Evolutionary conservation across 805 yeast genomes (phyloP).

Genomic region (Spathaspora boniae): DNA sequence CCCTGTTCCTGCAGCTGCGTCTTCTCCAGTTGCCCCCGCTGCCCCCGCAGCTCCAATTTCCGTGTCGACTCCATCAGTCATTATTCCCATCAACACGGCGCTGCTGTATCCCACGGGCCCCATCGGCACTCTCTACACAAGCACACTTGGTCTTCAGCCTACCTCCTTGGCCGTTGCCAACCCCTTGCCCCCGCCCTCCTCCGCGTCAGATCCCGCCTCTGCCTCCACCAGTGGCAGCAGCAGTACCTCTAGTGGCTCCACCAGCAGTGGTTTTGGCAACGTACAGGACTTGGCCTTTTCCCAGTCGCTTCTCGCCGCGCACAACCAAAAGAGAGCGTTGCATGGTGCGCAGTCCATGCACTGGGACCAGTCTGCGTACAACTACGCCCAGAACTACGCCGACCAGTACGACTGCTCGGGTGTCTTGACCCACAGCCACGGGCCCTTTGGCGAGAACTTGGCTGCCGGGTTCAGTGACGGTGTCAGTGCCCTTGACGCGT

Average conservation of each 20-base stretch:
- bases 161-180: too few species aligned
- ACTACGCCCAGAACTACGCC: constrained; percentile 32
- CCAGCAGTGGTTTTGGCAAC: too few species aligned
- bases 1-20: constrained; percentile 7
- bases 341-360: constrained; percentile 28
- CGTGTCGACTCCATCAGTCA: constrained; percentile 23
- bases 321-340: constrained; percentile 28
- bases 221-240: constrained; percentile 7
- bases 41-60: constrained; percentile 10
- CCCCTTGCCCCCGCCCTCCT: constrained; percentile 1
- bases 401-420: constrained; percentile 37
- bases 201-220: constrained; percentile 8
- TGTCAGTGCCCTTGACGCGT: constrained; percentile 27
- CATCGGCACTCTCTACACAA: too few species aligned
- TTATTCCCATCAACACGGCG: too few species aligned
- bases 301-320: constrained; percentile 27
- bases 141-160: too few species aligned
- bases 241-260: not conserved
- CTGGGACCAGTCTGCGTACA: constrained; percentile 30
- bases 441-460: constrained; percentile 35
- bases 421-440: constrained; percentile 32
- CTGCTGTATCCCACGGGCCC: too few species aligned
- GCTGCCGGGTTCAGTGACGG: constrained; percentile 33
- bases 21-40: constrained; percentile 8
- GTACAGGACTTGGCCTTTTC: constrained; percentile 30